Base-by-base conservation (phyloP, 2,329 filamentous ascomycete genomes). In the Penicillium sp. region DNA sequence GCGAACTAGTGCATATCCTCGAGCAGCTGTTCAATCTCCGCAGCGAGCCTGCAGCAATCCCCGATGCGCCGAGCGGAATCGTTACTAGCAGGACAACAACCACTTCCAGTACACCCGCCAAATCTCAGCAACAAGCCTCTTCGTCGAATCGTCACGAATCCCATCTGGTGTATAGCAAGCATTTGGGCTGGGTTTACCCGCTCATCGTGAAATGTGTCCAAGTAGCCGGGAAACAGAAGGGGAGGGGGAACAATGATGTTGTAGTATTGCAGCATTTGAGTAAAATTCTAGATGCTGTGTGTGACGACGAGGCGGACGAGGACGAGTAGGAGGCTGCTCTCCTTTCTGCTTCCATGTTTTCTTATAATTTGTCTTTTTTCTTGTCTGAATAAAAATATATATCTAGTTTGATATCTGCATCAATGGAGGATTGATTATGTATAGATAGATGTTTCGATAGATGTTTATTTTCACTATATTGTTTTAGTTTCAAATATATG, bases 131-230 rank as follows among this genome's bases (percentile, higher is more conserved):
- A 3, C 30, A 12, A 12, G 8, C 52, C 38, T 4, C 45, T 26
- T 26, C 20, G 9, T 18, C 42, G 74, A 78, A 48, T 74, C 77
- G 24, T 70, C 76, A 9, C 77, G 77, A 8, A 77, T 80, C n/a
- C 77, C 80, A 47, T 82, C 81, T 58, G 79, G n/a, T 11, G 48
- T 77, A 75, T 14, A 85, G 85, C 66, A 91, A 88, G 68, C 92
- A 97, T 73, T 74, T 97, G 30, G 79, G 90, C 62, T 81, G 88
- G 67, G 72, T 99, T 60, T 96, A 95, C 71, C 89, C 91, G 7
- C 76, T 97, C 82, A 64, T 74, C 55, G 72, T 73, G 52, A 65
- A 67, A 54, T 67, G 51, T 5, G 65, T 75, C 18, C 68, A 71
- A 54, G 68, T 76, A 28, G 72, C 73, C 14, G 72, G 73, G 8